Evolutionary conservation across 805 yeast species (phyloP), one percentile per base, ranked within the genome.

Genomic region (Candida silvatica): DNA sequence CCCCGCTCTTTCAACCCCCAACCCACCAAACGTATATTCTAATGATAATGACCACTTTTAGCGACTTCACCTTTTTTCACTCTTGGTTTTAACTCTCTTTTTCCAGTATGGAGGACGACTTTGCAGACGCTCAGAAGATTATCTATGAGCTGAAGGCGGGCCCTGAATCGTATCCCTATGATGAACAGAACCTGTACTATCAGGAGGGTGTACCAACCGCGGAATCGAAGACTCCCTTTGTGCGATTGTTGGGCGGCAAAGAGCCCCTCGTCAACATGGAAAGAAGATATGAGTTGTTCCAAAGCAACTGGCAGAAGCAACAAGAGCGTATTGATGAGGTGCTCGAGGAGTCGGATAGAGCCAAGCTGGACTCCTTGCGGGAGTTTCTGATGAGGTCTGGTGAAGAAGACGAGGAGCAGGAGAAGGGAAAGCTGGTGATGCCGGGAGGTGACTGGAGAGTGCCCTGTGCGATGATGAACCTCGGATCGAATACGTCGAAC

Each of bases 401-500:
- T n/a, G n/a, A n/a, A n/a, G n/a, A n/a, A n/a, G 19, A 14, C 1
- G 8, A 19, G 15, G 18, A n/a, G 7, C 29, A 17, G 9, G 15
- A 9, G n/a, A 14, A n/a, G 12, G 7, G 24, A 12, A 7, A 8
- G 24, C 12, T 12, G 12, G 7, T 22, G 7, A 8, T 12, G 12
- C 24, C 24, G 14, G 17, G 27, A 18, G 29, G 36, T 17, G 42
- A 43, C 6, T 37, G 37, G 7, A 42, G 44, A 27, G 50, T 67
- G 29, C 58, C 52, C 18, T 54, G 67, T 5, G 59, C 62, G 8
- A 48, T 68, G 33, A 42, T 68, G 7, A 51, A 51, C 34, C 46
- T 68, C 28, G 73, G 71, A 3, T 56, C 71, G 3, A 67, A 66
- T 39, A 55, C 64, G 17, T 52, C 69, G 2, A 62, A 66, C 20